Percentiles rank a stretch among this genome's conserved stretches.
Evolutionary conservation across 1,284 basidiomycete species (phyloP).

Genomic region (Malassezia sp.): DNA sequence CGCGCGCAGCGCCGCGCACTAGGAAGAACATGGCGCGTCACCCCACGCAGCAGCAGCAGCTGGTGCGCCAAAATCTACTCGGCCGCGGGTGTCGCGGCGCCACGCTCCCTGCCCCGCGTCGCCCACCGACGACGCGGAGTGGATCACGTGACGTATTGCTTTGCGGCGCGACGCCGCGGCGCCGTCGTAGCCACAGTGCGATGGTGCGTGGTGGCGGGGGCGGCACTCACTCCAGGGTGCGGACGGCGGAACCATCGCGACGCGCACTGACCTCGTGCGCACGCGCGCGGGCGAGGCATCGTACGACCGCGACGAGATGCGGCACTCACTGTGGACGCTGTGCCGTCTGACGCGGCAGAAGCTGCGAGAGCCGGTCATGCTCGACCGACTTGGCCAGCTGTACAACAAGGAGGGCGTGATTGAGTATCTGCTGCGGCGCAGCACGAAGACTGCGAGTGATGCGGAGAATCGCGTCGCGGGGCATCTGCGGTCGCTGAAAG

Average conservation of each 20-base stretch:
- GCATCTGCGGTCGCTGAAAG: conserved; percentile 32
- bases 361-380: conserved; percentile 28
- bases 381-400: conserved; percentile 32
- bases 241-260: conserved; percentile 42
- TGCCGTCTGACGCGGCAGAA: conserved; percentile 31
- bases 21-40: conserved; percentile 30
- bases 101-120: neutral
- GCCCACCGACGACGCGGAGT: no score
- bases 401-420: conserved; percentile 44
- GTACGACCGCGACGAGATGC: conserved; percentile 24
- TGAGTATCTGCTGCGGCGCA: conserved; percentile 24
- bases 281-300: conserved; percentile 18
- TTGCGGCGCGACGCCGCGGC: neutral
- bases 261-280: conserved; percentile 37
- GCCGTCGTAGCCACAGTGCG: neutral
- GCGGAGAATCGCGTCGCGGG: conserved; percentile 17
- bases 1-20: conserved; percentile 11
- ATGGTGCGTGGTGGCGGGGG: conserved; percentile 13
- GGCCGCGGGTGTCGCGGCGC: no score
- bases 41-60: neutral
- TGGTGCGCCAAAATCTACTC: no score
- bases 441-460: neutral
- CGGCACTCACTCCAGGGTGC: conserved; percentile 29
- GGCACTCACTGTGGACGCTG: conserved; percentile 30
- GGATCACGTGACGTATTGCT: neutral